Evolutionary conservation across 1,284 basidiomycete species (phyloP), one percentile per base, ranked within the genome.

Genomic region (Sphaerobolus stellatus): DNA sequence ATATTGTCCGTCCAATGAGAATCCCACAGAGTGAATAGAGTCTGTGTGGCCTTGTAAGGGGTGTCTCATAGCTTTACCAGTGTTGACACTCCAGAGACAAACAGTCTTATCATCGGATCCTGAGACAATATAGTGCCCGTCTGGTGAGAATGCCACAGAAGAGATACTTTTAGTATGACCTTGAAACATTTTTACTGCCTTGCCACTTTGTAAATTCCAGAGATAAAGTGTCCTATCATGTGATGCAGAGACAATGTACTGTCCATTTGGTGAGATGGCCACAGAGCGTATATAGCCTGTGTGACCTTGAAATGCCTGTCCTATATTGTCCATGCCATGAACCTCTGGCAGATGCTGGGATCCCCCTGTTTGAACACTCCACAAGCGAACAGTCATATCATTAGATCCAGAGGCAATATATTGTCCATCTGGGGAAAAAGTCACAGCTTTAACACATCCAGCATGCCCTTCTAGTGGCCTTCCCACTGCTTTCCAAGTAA

Each of bases 181-280:
- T 69, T 93, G 90, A 5, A 96, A 73, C 76, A 92, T 86, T 61
- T 91, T 84, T 66, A 94, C 91, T 40, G 88, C 81, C 59, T 84
- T 80, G 1, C 84, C 89, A 5, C 79, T 83, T 57, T 77, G 76
- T 14, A 88, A 82, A 65, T 95, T 90, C 92, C 92, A 96, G 67
- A 94, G 90, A 67, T 91, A 86, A 31, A 96, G 90, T 1, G 87
- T 86, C 22, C 92, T 83, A 70, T 97, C 94, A 68, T 95, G 94
- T 18, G 90, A 93, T 22, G 92, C 92, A 20, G 90, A 92, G 3
- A 93, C 90, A 60, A 95, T 85, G 86, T 89, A 95, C 59, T 86
- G 81, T 24, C 88, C 88, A 68, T 96, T 91, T 54, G 88, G 87
- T 22, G 88, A 88, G 55, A 92, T 87, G 20, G 89, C 88, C 34